Evolutionary conservation across 2,329 filamentous ascomycete species (phyloP).

Genomic region (Pyrenochaeta sp.): DNA sequence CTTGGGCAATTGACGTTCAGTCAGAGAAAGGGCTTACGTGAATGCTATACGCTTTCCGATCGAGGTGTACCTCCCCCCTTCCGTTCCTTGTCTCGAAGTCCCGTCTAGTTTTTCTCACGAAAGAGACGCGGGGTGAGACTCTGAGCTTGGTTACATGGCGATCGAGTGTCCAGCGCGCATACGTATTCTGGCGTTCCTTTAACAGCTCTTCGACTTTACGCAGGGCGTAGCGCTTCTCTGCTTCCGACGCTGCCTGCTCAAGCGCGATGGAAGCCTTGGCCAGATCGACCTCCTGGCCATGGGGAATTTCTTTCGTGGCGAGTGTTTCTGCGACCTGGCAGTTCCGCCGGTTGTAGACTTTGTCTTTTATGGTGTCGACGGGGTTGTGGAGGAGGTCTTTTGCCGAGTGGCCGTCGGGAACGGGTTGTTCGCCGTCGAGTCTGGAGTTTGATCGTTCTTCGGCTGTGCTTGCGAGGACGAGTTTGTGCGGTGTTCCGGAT

Average conservation of each 20-base stretch:
- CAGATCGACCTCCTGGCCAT: slow-evolving; percentile 47
- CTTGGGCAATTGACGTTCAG: too few relatives aligned
- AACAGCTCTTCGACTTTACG: slow-evolving; percentile 27
- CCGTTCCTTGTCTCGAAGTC: slow-evolving; percentile 33
- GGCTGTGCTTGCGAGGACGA: slow-evolving; percentile 22
- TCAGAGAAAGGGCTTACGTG: too few relatives aligned
- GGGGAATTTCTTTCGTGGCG: slow-evolving; percentile 55
- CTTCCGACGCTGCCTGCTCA: slow-evolving; percentile 17
- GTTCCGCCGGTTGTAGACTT: slow-evolving; percentile 27
- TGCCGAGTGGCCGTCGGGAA: slow-evolving; percentile 26
- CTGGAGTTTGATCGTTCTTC: slow-evolving; percentile 25
- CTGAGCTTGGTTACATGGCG: slow-evolving; percentile 47
- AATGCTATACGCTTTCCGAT: slow-evolving; percentile 38
- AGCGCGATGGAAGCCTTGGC: slow-evolving; percentile 41
- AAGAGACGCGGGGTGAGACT: slow-evolving; percentile 26
- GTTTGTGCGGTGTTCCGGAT: slow-evolving; percentile 4
- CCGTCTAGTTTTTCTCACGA: slow-evolving; percentile 22
- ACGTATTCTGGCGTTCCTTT: slow-evolving; percentile 41
- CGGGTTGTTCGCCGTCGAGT: slow-evolving; percentile 19
- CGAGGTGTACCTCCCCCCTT: slow-evolving; percentile 20
- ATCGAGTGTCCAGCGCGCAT: slow-evolving; percentile 47
- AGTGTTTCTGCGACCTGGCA: slow-evolving; percentile 38
- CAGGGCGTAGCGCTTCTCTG: slow-evolving; percentile 22
- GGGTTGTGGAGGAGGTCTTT: slow-evolving; percentile 36
- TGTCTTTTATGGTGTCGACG: slow-evolving; percentile 31